Evolutionary conservation across 129 eudicot species (phyloP), one percentile per base, ranked within the genome.

Genomic region (Solidago caesia): DNA sequence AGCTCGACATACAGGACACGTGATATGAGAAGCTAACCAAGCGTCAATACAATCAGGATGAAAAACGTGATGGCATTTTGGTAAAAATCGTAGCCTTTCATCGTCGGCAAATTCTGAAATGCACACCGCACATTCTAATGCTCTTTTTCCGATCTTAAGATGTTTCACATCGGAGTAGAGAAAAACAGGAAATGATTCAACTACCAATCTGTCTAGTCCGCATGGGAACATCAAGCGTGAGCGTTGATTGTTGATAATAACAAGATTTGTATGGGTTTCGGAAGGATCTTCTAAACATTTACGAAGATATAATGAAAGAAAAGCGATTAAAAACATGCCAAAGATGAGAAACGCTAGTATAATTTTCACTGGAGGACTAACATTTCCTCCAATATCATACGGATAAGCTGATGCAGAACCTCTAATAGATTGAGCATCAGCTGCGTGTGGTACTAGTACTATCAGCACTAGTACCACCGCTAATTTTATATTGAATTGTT

Each of bases 1-100:
- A 2, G 79, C 73, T n/a, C 93, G 84, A 65, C 90, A 88, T n/a
- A 88, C 84, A 6, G 90, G 90, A 64, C 93, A 88, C 6, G 89
- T 85, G 10, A 79, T 71, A 51, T 85, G 89, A 15, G 84, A 82
- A 6, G 84, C 85, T 14, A 88, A 75, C 93, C 93, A 88, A 3
- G 79, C 71, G 68, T 80, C 89, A 9, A 88, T 83, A 72, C 93
- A 88, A 0, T 85, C 75, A 9, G 82, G 80, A 48, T 88, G 93
- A 21, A 88, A 85, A 1, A 88, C 88, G 69, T 88, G 93, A 73
- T 65, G 60, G 21, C 93, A 88, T 29, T 61, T 75, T 7, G 89
- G 90, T 11, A 88, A 26, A 39, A 85, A 67, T 9, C 86, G 81
- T 0, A 88, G 77, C 7, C 67, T 44, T 11, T 83, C 85, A 4